phyloP scores from a whole-genome alignment of 2,329 filamentous ascomycete species.

The Xylariaceae sp. region DNA sequence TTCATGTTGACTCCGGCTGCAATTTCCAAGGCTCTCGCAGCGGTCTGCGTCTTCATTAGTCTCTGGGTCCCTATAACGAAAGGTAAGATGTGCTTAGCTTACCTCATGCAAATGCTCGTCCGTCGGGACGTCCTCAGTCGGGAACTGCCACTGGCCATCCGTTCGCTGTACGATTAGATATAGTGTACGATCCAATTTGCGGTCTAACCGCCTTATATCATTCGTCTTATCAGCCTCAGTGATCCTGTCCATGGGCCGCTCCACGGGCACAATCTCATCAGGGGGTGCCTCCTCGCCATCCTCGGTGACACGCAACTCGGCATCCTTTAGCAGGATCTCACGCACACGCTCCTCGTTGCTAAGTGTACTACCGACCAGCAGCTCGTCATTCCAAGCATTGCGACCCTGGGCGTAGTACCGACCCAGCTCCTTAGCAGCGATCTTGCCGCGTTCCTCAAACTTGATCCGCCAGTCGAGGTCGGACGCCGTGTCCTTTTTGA shows the following conservation, averaged over 20 bases:
- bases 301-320: slow-evolving; percentile 67
- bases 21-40: slow-evolving; percentile 77
- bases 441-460: slow-evolving; percentile 73
- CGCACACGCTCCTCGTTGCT: slow-evolving; percentile 69
- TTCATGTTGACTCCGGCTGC: slow-evolving; percentile 95
- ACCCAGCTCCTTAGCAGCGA: slow-evolving; percentile 84
- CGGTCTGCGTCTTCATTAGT: slow-evolving; percentile 65
- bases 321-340: slow-evolving; percentile 76
- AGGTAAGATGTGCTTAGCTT: slow-evolving; percentile 46
- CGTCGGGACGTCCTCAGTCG: slow-evolving; percentile 70
- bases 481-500: slow-evolving; percentile 84
- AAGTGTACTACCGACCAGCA: slow-evolving; percentile 75
- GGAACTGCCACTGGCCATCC: slow-evolving; percentile 81
- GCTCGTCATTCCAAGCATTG: slow-evolving; percentile 89
- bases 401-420: slow-evolving; percentile 75
- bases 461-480: slow-evolving; percentile 92
- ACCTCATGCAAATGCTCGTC: slow-evolving; percentile 86
- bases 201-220: slow-evolving; percentile 80
- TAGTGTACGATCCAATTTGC: slow-evolving; percentile 79
- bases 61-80: background rate
- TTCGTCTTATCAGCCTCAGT: slow-evolving; percentile 80
- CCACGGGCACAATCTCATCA: slow-evolving; percentile 70
- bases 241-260: slow-evolving; percentile 71
- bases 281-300: slow-evolving; percentile 65
- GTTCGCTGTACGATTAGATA: slow-evolving; percentile 84